Conservation (phyloP, 352 stramenopile species). For the Globisporangium canariense region DNA sequence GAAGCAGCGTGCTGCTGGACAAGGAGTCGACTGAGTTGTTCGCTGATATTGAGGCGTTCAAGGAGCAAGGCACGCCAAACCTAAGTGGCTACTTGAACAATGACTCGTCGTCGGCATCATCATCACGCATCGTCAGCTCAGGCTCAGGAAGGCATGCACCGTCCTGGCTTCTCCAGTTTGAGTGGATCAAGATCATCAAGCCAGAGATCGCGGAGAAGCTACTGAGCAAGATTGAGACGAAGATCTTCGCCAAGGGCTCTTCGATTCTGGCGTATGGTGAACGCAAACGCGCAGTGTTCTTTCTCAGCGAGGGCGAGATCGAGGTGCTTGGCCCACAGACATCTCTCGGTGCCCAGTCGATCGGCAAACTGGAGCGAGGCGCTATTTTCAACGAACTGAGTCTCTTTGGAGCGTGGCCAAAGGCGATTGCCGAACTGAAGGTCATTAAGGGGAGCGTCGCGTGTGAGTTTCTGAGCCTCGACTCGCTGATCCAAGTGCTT, state of each 20-base stretch:
- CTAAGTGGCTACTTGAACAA: conserved; percentile 51
- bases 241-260: conserved; percentile 17
- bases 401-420: conserved; percentile 44
- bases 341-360: conserved; percentile 30
- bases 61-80: conserved; percentile 21
- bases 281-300: conserved; percentile 38
- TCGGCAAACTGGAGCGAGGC: conserved; percentile 25
- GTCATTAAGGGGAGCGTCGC: conserved; percentile 26
- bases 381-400: conserved; percentile 55
- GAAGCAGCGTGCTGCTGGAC: conserved; percentile 37
- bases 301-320: conserved; percentile 39
- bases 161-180: conserved; percentile 19
- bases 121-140: not conserved
- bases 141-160: not conserved
- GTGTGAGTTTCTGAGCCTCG: conserved; percentile 38
- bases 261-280: conserved; percentile 47
- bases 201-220: conserved; percentile 15
- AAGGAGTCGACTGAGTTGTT: conserved; percentile 43
- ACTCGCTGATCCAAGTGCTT: conserved; percentile 31
- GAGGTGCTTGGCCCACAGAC: conserved; percentile 43
- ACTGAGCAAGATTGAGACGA: conserved; percentile 11
- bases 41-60: conserved; percentile 23
- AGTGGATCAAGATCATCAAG: conserved; percentile 9
- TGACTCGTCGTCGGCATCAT: conserved; percentile 5
- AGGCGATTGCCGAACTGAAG: conserved; percentile 35